These are phyloP conservation scores for Ustilago crameri DNA, from an alignment of 1,284 basidiomycete species.

Conservation along the genomic window DNA sequence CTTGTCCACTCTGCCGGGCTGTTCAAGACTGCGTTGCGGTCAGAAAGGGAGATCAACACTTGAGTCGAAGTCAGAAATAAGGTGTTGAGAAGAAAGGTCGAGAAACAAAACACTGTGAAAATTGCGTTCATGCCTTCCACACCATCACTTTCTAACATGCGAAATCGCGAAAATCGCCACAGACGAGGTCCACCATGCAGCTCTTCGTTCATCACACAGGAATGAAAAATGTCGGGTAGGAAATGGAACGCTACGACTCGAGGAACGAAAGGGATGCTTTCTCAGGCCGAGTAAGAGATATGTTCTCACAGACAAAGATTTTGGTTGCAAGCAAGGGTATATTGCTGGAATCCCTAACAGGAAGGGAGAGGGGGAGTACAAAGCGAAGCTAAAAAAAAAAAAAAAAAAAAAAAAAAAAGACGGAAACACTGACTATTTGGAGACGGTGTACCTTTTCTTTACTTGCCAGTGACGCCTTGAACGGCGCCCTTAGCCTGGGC, in stretches of 20 bases:
- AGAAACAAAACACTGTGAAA: constrained; percentile 5
- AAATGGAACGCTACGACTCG: too few species aligned
- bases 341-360: too few species aligned
- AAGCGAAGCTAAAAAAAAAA: constrained; percentile 1
- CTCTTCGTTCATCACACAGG: too few species aligned
- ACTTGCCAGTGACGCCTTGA: constrained; percentile 40
- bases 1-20: neutral
- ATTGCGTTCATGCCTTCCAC: constrained; percentile 15
- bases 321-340: constrained; percentile 36
- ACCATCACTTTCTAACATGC: constrained; percentile 3
- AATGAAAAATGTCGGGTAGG: too few species aligned
- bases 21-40: neutral
- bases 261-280: neutral
- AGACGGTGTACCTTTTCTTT: too few species aligned
- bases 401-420: neutral
- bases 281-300: neutral
- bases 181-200: neutral
- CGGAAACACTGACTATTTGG: neutral
- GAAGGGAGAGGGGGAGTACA: too few species aligned
- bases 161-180: neutral
- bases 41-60: constrained; percentile 5
- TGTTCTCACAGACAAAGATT: neutral
- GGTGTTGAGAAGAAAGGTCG: constrained; percentile 2
- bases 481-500: constrained; percentile 47
- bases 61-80: neutral